These are phyloP conservation scores for Setaria italica DNA, from an alignment of 202 grass and related monocot species.

Conservation along the genomic window DNA sequence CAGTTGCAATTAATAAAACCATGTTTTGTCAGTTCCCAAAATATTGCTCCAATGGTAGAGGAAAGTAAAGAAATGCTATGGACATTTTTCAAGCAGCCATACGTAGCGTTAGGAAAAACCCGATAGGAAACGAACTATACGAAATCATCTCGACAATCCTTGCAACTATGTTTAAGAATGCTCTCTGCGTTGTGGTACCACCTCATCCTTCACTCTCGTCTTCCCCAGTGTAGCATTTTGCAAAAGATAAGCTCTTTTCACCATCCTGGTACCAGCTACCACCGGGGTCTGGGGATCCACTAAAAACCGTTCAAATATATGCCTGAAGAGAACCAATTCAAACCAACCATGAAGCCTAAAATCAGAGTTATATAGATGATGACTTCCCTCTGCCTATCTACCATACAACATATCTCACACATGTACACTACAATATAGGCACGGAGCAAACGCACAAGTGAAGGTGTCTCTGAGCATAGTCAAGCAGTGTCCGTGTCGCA, in stretches of 20 bases:
- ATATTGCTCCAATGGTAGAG: background rate
- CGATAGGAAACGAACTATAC: background rate
- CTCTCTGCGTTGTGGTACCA: background rate
- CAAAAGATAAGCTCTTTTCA: background rate
- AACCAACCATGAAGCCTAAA: slow-evolving; percentile 37
- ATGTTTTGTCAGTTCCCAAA: too few relatives aligned
- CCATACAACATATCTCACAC: slow-evolving; percentile 34
- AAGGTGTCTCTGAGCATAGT: background rate
- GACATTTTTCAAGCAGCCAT: background rate
- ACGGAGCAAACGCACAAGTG: slow-evolving; percentile 39
- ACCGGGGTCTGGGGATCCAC: background rate
- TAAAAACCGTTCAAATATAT: slow-evolving; percentile 4
- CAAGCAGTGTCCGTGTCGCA: background rate
- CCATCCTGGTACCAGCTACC: background rate
- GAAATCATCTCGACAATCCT: background rate
- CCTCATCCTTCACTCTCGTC: background rate
- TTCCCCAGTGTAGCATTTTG: background rate
- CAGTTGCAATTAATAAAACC: too few relatives aligned
- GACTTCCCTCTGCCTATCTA: slow-evolving; percentile 29
- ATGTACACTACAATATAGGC: slow-evolving; percentile 41
- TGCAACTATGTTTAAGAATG: background rate
- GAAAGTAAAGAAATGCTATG: background rate
- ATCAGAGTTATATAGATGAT: slow-evolving; percentile 9
- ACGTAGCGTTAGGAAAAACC: background rate
- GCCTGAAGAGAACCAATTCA: background rate